These are phyloP conservation scores for Thelonectria blattea DNA, from an alignment of 2,329 filamentous ascomycete genomes.

Conservation along the genomic window DNA sequence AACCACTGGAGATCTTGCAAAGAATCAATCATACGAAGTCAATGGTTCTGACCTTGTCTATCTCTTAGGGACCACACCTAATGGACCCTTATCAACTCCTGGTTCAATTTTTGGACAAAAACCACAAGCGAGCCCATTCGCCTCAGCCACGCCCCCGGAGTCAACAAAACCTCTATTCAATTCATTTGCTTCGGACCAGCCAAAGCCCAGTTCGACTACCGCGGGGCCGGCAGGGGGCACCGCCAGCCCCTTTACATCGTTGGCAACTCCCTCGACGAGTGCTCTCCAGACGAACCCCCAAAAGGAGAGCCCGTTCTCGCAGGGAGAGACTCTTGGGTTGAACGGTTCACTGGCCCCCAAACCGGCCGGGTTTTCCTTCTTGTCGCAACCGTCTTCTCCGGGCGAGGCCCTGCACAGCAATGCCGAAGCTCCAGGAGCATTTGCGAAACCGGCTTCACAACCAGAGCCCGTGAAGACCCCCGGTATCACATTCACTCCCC, in stretches of 20 bases:
- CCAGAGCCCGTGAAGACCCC: slow-evolving; percentile 21
- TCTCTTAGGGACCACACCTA: slow-evolving; percentile 36
- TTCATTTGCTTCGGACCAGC: slow-evolving; percentile 28
- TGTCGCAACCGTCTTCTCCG: slow-evolving; percentile 13
- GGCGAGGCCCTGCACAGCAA: slow-evolving; percentile 1
- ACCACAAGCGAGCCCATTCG: slow-evolving; percentile 33
- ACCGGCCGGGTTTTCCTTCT: slow-evolving; percentile 14
- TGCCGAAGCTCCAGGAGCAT: background rate
- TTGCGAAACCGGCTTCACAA: background rate
- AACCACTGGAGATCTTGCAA: slow-evolving; percentile 40
- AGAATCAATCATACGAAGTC: slow-evolving; percentile 32
- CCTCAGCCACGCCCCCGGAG: slow-evolving; percentile 16
- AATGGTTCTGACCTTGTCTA: slow-evolving; percentile 40
- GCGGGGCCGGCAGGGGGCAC: background rate
- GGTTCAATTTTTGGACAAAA: slow-evolving; percentile 27
- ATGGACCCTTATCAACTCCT: slow-evolving; percentile 27
- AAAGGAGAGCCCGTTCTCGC: slow-evolving; percentile 21
- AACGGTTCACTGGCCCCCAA: background rate
- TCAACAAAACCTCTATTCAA: slow-evolving; percentile 22
- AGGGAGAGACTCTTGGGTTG: slow-evolving; percentile 6
- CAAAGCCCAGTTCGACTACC: slow-evolving; percentile 12
- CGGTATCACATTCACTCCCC: slow-evolving; percentile 20
- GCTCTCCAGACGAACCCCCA: slow-evolving; percentile 9
- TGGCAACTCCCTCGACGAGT: slow-evolving; percentile 7
- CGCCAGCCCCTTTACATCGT: slow-evolving; percentile 27